Percentiles rank a stretch among this genome's conserved stretches.
These are phyloP conservation scores for Lentinula aciculospora DNA, from an alignment of 768 basidiomycete genomes.

Conservation along the genomic window DNA sequence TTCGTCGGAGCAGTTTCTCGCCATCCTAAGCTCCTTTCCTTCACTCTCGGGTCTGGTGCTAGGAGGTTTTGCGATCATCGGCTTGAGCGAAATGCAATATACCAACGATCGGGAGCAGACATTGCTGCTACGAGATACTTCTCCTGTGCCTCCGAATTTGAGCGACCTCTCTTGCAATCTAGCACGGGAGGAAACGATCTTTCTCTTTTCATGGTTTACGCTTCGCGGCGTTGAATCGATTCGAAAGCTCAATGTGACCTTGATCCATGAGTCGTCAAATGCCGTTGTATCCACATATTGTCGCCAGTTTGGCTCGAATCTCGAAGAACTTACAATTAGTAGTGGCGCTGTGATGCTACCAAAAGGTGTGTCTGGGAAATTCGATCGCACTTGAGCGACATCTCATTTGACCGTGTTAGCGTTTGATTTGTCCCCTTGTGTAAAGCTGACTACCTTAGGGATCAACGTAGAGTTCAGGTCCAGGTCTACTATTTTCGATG, in stretches of 20 bases:
- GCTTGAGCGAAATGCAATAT: not conserved
- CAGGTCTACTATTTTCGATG: not conserved
- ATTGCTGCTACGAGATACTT: not conserved
- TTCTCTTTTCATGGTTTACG: slow-evolving; percentile 2
- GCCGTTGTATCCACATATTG: not conserved
- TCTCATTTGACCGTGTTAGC: not conserved
- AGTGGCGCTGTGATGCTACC: not conserved
- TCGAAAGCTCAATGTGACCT: not conserved
- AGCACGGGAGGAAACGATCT: not conserved
- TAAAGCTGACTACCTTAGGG: not conserved
- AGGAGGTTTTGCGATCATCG: not conserved
- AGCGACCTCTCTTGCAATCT: not conserved
- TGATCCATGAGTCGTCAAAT: not conserved
- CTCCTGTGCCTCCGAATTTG: not conserved
- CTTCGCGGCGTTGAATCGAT: not conserved
- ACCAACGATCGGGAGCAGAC: not conserved
- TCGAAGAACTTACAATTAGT: not conserved
- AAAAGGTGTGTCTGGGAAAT: not conserved
- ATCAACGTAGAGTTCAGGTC: not conserved
- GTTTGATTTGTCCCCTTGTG: slow-evolving; percentile 3
- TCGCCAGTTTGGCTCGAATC: not conserved
- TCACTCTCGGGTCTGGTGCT: not conserved
- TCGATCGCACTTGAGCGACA: not conserved
- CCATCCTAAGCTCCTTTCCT: not conserved
- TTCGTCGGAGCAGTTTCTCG: not conserved